Base-by-base conservation (phyloP, 1,139 yeast genomes). In the Debaryomyces coudertii region DNA sequence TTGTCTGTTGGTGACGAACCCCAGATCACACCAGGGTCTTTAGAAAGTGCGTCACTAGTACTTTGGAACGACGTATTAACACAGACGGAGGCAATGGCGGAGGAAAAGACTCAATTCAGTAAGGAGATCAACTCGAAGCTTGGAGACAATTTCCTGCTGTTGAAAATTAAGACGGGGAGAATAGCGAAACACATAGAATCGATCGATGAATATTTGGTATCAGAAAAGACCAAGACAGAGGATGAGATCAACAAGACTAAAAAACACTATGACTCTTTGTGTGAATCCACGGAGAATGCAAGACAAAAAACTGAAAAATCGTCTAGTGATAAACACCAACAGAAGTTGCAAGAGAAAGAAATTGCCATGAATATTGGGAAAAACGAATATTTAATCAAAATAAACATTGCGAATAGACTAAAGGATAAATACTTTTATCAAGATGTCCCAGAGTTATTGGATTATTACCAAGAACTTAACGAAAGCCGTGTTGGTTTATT, bases 391-490 rank as follows among this genome's bases (percentile, higher is more conserved):
- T 69, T 95, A 54, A 80, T 95, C 51, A 82, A 82, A 56, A 84
- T 95, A 58, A 87, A 83, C 57, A 80, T 89, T 34, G 95, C 96
- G 44, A 95, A 95, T 66, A 77, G 98, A 52, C 71, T 92, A 51
- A 95, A 93, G 68, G 97, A 92, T 65, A 93, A 93, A 65, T 90
- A 85, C 67, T 92, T 77, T 64, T 92, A 87, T 61, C 98, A 93
- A 66, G 99, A 95, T 65, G 70, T 90, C 16, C 99, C 99, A 0
- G 97, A 92, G 66, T 68, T 90, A 33, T 73, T 93, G 53, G 99
- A 95, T 65, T 80, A 90, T 41, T 71, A 85, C 56, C 99, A 95
- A 67, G 90, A 86, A 57, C 69, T 92, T 54, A 89, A 88, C 62
- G 97, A 93, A 63, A 77, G 84, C 33, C 80, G 93, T 51, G 92